Percentiles rank a stretch among this genome's conserved stretches.
Conservation (phyloP, 1,284 basidiomycete genomes). For the Tilletia horrida region DNA sequence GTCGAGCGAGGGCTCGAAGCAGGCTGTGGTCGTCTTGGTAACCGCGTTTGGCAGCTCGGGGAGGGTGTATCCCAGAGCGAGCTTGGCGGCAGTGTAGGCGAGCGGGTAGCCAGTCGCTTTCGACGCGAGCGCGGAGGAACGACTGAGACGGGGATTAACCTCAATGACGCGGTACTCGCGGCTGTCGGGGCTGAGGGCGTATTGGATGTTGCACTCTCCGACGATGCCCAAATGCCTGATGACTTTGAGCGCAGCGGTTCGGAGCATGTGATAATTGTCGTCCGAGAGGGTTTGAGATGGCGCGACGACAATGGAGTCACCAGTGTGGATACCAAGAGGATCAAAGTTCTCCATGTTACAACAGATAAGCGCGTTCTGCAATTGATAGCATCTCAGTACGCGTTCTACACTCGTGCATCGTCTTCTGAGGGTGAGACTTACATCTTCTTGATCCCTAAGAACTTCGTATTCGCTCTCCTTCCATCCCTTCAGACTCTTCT, state of each 20-base stretch:
- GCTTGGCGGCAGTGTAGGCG: constrained; percentile 98
- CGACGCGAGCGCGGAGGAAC: constrained; percentile 77
- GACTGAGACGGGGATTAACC: constrained; percentile 54
- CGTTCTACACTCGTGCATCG: neutral
- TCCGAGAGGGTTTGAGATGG: constrained; percentile 97
- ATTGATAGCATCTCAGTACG: neutral
- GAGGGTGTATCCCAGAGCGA: constrained; percentile 95
- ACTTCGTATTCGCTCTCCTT: constrained; percentile 99
- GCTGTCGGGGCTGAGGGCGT: constrained; percentile 88
- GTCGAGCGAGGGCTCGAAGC: constrained; percentile 98
- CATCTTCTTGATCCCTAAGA: constrained; percentile 89
- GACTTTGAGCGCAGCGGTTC: constrained; percentile 93
- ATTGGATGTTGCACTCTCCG: constrained; percentile 98
- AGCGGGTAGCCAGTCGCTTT: constrained; percentile 99
- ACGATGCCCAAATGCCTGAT: constrained; percentile 96
- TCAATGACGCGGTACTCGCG: constrained; percentile 93
- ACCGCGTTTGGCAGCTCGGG: constrained; percentile 98
- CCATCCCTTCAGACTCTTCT: constrained; percentile 99
- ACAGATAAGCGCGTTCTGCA: constrained; percentile 70
- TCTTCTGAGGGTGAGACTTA: constrained; percentile 52
- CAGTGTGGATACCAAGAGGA: constrained; percentile 97
- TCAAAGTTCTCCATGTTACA: constrained; percentile 99
- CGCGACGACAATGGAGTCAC: constrained; percentile 99
- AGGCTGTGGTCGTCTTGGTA: constrained; percentile 98
- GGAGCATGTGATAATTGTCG: constrained; percentile 95